These are phyloP conservation scores for Ustilago curta DNA, from an alignment of 1,284 basidiomycete genomes.

Conservation along the genomic window DNA sequence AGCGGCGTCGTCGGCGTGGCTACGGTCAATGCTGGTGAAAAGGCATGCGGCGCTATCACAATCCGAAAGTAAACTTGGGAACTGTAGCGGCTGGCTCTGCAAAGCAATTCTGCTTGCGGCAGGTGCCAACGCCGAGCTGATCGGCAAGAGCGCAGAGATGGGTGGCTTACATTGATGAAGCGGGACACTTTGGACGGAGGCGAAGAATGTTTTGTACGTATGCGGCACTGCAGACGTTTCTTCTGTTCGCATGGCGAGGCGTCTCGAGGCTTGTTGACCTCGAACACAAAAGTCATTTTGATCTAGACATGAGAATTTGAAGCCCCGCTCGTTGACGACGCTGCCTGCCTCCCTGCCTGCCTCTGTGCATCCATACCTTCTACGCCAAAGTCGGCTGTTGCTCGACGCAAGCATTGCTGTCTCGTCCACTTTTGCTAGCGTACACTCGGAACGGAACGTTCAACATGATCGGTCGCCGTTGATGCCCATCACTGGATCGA, in stretches of 20 bases:
- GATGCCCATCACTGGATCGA: too few species aligned
- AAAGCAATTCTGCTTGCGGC: not conserved
- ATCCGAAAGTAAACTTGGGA: not conserved
- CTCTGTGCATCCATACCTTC: not conserved
- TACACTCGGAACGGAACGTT: too few species aligned
- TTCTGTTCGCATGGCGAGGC: conserved; percentile 1
- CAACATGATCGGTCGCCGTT: too few species aligned
- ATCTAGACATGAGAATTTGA: conserved; percentile 21
- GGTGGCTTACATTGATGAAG: too few species aligned
- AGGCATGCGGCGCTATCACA: conserved; percentile 10
- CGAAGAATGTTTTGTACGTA: conserved; percentile 1
- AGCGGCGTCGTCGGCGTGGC: not conserved
- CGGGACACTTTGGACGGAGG: too few species aligned
- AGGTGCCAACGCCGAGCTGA: not conserved
- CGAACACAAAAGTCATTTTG: conserved; percentile 8
- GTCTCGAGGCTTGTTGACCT: not conserved
- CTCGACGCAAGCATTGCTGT: too few species aligned
- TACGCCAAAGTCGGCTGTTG: not conserved
- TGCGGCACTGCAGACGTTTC: conserved; percentile 16
- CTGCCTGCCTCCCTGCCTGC: not conserved
- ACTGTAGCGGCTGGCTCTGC: not conserved
- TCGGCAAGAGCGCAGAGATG: too few species aligned
- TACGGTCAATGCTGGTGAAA: not conserved
- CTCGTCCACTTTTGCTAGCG: too few species aligned
- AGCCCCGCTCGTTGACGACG: conserved; percentile 9